phyloP scores from a whole-genome alignment of 176 grass and related monocot species.

The Elymus sibiricus region DNA sequence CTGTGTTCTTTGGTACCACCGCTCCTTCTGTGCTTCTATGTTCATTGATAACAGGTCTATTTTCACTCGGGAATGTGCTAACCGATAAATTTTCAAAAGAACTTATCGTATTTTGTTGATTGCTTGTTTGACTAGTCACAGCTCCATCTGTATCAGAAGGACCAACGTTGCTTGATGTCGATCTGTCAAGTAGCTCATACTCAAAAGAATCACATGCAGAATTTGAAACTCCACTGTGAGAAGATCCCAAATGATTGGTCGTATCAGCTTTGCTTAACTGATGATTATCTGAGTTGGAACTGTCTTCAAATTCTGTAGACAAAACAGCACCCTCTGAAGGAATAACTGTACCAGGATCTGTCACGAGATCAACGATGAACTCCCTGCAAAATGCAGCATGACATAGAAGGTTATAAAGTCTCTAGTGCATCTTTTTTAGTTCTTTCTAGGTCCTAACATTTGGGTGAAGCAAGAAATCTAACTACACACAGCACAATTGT shows the following conservation, averaged over 20 bases:
- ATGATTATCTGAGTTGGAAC: slow-evolving; percentile 35
- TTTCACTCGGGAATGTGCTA: slow-evolving; percentile 41
- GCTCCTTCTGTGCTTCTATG: not conserved
- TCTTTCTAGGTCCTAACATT: not conserved
- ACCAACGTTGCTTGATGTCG: slow-evolving; percentile 39
- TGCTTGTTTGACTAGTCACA: slow-evolving; percentile 35
- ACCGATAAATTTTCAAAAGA: slow-evolving; percentile 44
- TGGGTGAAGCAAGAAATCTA: slow-evolving; percentile 6
- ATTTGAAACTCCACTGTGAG: slow-evolving; percentile 42
- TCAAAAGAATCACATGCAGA: slow-evolving; percentile 45
- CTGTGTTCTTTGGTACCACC: slow-evolving; percentile 40
- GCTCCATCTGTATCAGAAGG: slow-evolving; percentile 50
- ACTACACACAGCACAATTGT: not conserved
- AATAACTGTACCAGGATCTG: slow-evolving; percentile 87
- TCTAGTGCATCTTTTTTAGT: not conserved
- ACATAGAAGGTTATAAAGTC: slow-evolving; percentile 19
- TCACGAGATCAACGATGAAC: slow-evolving; percentile 94
- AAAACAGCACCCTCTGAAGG: slow-evolving; percentile 80
- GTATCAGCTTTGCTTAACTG: slow-evolving; percentile 40
- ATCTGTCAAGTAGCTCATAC: slow-evolving; percentile 38
- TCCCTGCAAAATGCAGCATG: slow-evolving; percentile 61
- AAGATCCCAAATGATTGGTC: slow-evolving; percentile 39
- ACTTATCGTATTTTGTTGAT: slow-evolving; percentile 46
- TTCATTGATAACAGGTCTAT: slow-evolving; percentile 27
- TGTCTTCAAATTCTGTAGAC: slow-evolving; percentile 49